phyloP scores from a whole-genome alignment of 139 green algal genomes.

The Chlamydomonas sp. region DNA sequence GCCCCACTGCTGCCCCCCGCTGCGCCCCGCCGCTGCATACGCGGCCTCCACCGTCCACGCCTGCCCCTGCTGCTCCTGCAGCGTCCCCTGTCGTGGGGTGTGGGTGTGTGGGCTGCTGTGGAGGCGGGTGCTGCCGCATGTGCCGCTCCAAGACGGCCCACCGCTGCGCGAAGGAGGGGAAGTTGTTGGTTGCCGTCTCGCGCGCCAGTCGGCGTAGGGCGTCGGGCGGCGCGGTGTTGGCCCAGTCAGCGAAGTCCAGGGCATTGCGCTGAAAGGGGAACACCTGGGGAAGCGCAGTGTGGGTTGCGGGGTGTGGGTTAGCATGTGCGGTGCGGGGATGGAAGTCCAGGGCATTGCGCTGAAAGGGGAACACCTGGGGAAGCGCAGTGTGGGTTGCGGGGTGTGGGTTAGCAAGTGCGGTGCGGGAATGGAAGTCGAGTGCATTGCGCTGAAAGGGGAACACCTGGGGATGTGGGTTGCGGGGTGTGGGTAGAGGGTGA shows the following conservation, averaged over 20 bases:
- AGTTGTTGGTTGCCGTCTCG: slow-evolving; percentile 9
- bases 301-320: neutral
- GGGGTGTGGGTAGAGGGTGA: too few relatives aligned
- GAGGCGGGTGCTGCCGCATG: neutral
- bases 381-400: neutral
- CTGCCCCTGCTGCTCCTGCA: neutral
- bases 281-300: slow-evolving; percentile 19
- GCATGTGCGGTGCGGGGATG: neutral
- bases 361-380: neutral
- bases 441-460: neutral
- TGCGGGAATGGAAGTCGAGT: neutral
- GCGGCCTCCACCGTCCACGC: neutral
- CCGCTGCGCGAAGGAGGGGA: slow-evolving; percentile 37
- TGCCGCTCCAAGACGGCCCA: slow-evolving; percentile 16
- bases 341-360: too few relatives aligned
- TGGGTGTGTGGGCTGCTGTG: neutral
- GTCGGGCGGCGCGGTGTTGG: slow-evolving; percentile 24
- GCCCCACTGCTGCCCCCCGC: neutral
- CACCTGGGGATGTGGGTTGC: neutral
- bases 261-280: slow-evolving; percentile 63
- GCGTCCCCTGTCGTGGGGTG: neutral
- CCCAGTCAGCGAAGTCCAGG: slow-evolving; percentile 59
- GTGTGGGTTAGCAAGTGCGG: neutral
- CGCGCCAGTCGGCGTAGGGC: slow-evolving; percentile 16
- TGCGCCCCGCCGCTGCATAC: neutral